phyloP scores from a whole-genome alignment of 257 asterid species.

The Lycium barbarum region DNA sequence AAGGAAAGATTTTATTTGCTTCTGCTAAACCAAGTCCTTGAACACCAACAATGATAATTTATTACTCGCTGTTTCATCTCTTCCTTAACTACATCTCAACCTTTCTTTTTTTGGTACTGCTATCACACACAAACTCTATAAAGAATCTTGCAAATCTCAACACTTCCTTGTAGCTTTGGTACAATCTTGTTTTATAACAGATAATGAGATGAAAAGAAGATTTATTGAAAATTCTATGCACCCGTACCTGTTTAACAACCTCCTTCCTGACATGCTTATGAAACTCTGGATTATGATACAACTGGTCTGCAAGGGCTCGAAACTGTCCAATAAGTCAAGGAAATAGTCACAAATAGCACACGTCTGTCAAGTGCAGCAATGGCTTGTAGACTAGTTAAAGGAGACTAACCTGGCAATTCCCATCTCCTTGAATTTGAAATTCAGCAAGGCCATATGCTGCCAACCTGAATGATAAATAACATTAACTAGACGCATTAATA shows the following conservation, averaged over 20 bases:
- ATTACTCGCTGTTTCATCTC: neutral
- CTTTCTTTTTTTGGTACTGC: neutral
- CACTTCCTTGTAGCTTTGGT: neutral
- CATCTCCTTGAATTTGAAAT: slow-evolving; percentile 93
- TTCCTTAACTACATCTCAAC: slow-evolving; percentile 23
- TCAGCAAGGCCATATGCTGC: slow-evolving; percentile 80
- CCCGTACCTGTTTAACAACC: slow-evolving; percentile 71
- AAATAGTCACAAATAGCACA: slow-evolving; percentile 31
- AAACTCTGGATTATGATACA: slow-evolving; percentile 66
- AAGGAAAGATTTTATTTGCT: neutral
- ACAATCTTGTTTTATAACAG: slow-evolving; percentile 15
- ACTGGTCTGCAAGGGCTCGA: slow-evolving; percentile 81
- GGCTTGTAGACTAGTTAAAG: slow-evolving; percentile 28
- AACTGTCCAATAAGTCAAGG: slow-evolving; percentile 43
- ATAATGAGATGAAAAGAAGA: slow-evolving; percentile 6
- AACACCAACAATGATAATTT: neutral
- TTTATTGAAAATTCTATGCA: neutral
- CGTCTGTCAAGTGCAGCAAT: slow-evolving; percentile 19
- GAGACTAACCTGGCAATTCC: slow-evolving; percentile 89
- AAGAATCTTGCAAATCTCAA: neutral
- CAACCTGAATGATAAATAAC: slow-evolving; percentile 54
- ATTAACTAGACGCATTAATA: neutral
- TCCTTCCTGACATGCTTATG: slow-evolving; percentile 77
- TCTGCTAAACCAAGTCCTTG: slow-evolving; percentile 18
- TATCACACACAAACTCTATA: slow-evolving; percentile 7